These are phyloP conservation scores for Henckelia pumila DNA, from an alignment of 257 asterid genomes.

Conservation along the genomic window DNA sequence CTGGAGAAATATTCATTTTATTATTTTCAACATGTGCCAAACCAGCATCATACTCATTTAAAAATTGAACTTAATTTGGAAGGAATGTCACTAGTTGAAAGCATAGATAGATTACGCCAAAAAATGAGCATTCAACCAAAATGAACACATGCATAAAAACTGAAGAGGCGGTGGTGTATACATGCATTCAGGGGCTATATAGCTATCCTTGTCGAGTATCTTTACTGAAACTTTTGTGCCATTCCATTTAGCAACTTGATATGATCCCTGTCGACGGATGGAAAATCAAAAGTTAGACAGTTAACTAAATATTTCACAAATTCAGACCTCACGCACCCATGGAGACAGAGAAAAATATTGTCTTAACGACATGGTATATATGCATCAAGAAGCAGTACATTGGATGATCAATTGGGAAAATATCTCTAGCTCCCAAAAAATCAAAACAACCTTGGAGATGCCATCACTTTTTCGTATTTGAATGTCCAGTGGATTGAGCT, in stretches of 20 bases:
- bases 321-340: not conserved
- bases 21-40: not conserved
- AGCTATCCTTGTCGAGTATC: constrained; percentile 88
- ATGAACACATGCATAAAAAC: constrained; percentile 17
- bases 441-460: constrained; percentile 65
- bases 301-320: not conserved
- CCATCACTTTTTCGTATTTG: constrained; percentile 93
- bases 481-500: constrained; percentile 86
- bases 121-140: constrained; percentile 2
- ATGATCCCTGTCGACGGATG: constrained; percentile 64
- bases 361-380: not conserved
- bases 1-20: not conserved
- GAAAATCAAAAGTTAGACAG: constrained; percentile 7
- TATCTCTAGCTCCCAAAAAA: constrained; percentile 13
- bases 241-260: constrained; percentile 98
- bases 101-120: not conserved
- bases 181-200: constrained; percentile 76
- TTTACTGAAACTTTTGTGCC: constrained; percentile 96
- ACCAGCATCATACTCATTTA: not conserved
- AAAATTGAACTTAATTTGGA: not conserved
- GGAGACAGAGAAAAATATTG: not conserved
- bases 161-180: constrained; percentile 32
- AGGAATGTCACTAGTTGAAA: constrained; percentile 7
- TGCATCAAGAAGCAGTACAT: not conserved
- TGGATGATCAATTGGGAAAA: constrained; percentile 4